Conservation (phyloP, 768 basidiomycete species). For the Phlebiopsis gigantea region DNA sequence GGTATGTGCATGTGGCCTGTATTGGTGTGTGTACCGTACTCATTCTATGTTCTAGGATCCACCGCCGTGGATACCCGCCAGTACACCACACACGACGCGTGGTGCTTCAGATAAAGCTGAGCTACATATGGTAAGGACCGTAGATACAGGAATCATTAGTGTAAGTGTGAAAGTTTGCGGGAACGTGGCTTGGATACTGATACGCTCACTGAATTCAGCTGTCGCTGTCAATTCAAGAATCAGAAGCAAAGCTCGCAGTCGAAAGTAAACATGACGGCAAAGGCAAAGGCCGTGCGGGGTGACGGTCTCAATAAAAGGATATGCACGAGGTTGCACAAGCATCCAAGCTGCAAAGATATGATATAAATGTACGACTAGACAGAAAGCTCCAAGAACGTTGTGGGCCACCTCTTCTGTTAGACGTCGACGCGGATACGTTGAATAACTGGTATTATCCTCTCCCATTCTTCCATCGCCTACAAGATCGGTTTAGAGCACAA, state of each 20-base stretch:
- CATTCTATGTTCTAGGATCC: slow-evolving; percentile 41
- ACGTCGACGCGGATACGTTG: slow-evolving; percentile 93
- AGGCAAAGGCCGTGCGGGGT: slow-evolving; percentile 18
- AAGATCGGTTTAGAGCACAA: neutral
- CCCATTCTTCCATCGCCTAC: slow-evolving; percentile 97
- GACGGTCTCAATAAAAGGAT: neutral
- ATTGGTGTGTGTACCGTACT: neutral
- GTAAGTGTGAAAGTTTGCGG: slow-evolving; percentile 32
- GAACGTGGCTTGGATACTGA: neutral
- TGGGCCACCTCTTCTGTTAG: slow-evolving; percentile 29
- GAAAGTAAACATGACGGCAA: slow-evolving; percentile 14
- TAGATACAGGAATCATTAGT: slow-evolving; percentile 81
- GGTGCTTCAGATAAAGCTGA: slow-evolving; percentile 63
- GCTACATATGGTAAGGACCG: slow-evolving; percentile 69
- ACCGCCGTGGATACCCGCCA: slow-evolving; percentile 78
- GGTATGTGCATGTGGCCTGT: slow-evolving; percentile 19
- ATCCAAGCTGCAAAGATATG: too few species aligned
- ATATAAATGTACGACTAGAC: neutral
- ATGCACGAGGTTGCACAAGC: too few species aligned
- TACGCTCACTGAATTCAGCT: slow-evolving; percentile 36
- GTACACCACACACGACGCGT: slow-evolving; percentile 60
- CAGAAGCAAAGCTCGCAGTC: slow-evolving; percentile 53
- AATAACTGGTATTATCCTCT: slow-evolving; percentile 87
- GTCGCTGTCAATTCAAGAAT: slow-evolving; percentile 77
- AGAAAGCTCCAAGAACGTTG: neutral